These are phyloP conservation scores for Talaromyces sp. DNA, from an alignment of 2,329 filamentous ascomycete genomes.

Conservation along the genomic window DNA sequence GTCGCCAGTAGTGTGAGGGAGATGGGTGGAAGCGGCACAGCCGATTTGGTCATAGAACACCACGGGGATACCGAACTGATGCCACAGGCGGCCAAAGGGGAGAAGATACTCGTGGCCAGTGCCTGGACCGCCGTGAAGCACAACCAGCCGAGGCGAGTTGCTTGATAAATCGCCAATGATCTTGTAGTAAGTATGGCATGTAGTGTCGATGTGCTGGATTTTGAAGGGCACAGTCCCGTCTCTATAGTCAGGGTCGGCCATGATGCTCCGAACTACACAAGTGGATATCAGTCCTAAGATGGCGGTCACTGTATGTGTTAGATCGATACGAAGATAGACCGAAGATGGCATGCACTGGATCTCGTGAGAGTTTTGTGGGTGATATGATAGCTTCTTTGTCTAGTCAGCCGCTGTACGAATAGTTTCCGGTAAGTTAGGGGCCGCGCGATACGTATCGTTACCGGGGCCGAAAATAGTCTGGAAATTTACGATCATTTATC, in stretches of 20 bases:
- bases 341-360: not conserved
- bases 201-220: not conserved
- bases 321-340: not conserved
- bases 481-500: too few relatives aligned
- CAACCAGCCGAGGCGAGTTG: not conserved
- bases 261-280: not conserved
- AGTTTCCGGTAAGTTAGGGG: constrained; percentile 57
- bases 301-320: too few relatives aligned
- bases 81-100: not conserved
- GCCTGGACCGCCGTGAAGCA: not conserved
- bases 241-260: not conserved
- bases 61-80: not conserved
- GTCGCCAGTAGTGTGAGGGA: not conserved
- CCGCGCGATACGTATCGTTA: too few relatives aligned
- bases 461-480: too few relatives aligned
- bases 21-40: constrained; percentile 1
- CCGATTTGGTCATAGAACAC: constrained; percentile 1
- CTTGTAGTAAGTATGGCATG: not conserved
- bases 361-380: not conserved
- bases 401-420: too few relatives aligned
- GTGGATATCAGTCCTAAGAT: not conserved
- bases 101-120: constrained; percentile 2
- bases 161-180: not conserved
- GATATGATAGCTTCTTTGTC: constrained; percentile 68
- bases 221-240: not conserved